phyloP scores from a whole-genome alignment of 2,329 filamentous ascomycete genomes.

The Penicillium sp. region DNA sequence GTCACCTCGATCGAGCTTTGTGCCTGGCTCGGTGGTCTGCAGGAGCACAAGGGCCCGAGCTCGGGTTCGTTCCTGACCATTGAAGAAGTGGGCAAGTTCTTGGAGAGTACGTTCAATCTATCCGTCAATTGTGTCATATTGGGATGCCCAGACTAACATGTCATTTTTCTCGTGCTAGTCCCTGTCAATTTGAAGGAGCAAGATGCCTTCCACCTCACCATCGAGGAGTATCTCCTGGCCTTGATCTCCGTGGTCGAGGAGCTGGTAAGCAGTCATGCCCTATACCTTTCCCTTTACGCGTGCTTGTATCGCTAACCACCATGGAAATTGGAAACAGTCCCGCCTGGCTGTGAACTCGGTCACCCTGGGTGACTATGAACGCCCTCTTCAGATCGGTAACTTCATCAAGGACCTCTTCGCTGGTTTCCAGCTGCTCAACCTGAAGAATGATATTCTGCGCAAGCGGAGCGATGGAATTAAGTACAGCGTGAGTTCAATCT shows the following conservation, averaged over 20 bases:
- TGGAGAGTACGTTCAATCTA: slow-evolving; percentile 65
- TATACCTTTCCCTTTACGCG: not conserved
- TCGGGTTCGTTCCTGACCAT: slow-evolving; percentile 78
- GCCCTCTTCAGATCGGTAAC: slow-evolving; percentile 84
- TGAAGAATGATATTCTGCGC: slow-evolving; percentile 92
- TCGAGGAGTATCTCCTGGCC: slow-evolving; percentile 94
- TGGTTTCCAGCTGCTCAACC: slow-evolving; percentile 94
- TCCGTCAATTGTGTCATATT: slow-evolving; percentile 16
- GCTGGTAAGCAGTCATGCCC: slow-evolving; percentile 58
- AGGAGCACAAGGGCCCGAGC: slow-evolving; percentile 60
- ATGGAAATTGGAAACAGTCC: slow-evolving; percentile 52
- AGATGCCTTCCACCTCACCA: slow-evolving; percentile 92
- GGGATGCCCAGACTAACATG: slow-evolving; percentile 9
- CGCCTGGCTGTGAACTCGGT: slow-evolving; percentile 94
- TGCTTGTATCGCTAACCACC: slow-evolving; percentile 4
- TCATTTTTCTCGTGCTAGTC: slow-evolving; percentile 57
- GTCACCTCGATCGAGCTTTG: slow-evolving; percentile 64
- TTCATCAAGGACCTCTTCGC: slow-evolving; percentile 96
- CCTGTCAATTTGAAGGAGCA: slow-evolving; percentile 88
- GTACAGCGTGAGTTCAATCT: slow-evolving; percentile 66
- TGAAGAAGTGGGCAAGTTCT: slow-evolving; percentile 80
- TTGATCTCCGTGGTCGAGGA: slow-evolving; percentile 89
- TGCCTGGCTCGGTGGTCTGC: slow-evolving; percentile 81
- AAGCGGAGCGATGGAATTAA: slow-evolving; percentile 92
- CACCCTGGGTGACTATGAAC: slow-evolving; percentile 83